Evolutionary conservation across 1,139 yeast genomes (phyloP), one percentile per base, ranked within the genome.

Genomic region (Scheffersomyces titani): DNA sequence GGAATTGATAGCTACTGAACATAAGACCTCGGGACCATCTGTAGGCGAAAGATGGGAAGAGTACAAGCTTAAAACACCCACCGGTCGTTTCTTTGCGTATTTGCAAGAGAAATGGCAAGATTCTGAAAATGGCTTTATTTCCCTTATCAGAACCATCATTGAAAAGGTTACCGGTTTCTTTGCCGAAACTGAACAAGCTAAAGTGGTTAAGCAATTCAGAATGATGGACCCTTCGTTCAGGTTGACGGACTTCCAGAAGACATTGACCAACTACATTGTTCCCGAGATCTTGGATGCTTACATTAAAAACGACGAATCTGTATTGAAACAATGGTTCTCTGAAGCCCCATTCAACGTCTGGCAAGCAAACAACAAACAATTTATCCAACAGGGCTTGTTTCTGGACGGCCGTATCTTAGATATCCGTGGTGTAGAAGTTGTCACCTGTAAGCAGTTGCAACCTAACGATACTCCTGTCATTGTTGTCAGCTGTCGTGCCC

Each of bases 331-430:
- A 65, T 96, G 99, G 99, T 84, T 96, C 60, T 89, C 97, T 55
- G 99, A 96, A 75, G 98, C 98, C 44, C 98, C 99, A 47, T 92
- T 80, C 77, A 93, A 94, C 71, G 97, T 96, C 55, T 92, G 97
- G 86, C 86, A 90, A 64, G 97, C 98, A 48, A 92, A 90, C 72
- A 92, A 94, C 71, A 96, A 96, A 75, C 97, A 91, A 70, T 88
- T 92, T 72, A 86, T 89, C 67, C 97, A 93, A 68, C 97, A 93
- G 73, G 97, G 97, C 9, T 80, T 94, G 55, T 90, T 90, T 68
- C 88, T 98, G 19, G 99, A 96, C 65, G 96, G 98, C 54, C 86
- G 87, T 63, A 92, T 96, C 63, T 82, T 94, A 69, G 99, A 96
- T 72, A 91, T 96, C 65, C 87, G 99, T 75, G 97, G 97, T 51